A percentile compares a stretch with the other conserved stretches of the same genome.
Conservation (phyloP, 2,329 filamentous ascomycete genomes). For the Knufia petricola region DNA sequence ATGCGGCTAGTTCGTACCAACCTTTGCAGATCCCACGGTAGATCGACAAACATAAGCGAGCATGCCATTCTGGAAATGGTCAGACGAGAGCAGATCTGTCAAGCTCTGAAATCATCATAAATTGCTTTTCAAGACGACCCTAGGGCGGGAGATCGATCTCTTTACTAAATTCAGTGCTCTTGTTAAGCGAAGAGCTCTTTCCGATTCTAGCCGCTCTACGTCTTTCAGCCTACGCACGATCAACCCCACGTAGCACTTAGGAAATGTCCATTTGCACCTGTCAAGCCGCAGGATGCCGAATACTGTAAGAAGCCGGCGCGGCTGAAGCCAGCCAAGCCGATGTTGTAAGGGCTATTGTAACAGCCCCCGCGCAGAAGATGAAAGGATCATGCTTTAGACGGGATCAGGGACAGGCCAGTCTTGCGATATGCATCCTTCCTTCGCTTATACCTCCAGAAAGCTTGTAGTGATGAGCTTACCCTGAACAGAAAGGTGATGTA, state of each 20-base stretch:
- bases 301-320: no score
- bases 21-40: conserved; percentile 5
- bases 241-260: no score
- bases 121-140: background rate
- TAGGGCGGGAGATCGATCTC: background rate
- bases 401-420: background rate
- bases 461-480: background rate
- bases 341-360: no score
- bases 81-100: background rate
- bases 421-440: background rate
- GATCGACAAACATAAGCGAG: conserved; percentile 7
- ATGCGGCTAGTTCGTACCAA: background rate
- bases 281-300: no score
- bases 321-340: no score
- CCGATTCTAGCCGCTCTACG: background rate
- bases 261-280: no score
- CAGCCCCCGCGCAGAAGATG: background rate
- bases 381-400: background rate
- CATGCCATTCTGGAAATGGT: background rate
- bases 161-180: background rate
- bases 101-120: conserved; percentile 1
- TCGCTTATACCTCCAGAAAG: background rate
- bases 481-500: background rate
- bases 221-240: background rate
- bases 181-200: background rate